Conservation (phyloP, 441 rosid species). For the Erodium moschatum region DNA sequence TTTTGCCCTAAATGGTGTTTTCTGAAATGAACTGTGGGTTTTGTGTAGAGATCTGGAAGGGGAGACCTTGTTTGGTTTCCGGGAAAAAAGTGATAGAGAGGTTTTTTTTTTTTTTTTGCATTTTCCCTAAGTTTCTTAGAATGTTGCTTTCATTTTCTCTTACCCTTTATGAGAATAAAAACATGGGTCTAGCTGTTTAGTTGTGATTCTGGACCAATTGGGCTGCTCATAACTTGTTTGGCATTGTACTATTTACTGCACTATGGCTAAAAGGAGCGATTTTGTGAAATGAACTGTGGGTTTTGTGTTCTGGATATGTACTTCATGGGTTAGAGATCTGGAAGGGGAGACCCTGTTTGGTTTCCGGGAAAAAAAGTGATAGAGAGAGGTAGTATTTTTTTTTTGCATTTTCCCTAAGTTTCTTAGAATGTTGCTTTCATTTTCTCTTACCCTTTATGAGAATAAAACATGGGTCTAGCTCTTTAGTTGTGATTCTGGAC, state of each 20-base stretch:
- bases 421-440: background rate
- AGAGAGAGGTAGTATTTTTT: too few relatives aligned
- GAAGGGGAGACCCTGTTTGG: constrained; percentile 1
- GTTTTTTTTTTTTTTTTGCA: background rate
- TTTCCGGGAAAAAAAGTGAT: constrained; percentile 1
- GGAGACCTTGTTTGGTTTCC: constrained; percentile 1
- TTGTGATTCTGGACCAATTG: background rate
- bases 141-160: background rate
- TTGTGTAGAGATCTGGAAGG: constrained; percentile 3
- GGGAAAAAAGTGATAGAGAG: background rate
- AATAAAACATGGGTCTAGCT: background rate
- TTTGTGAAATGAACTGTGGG: too few relatives aligned
- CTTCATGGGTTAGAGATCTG: too few relatives aligned
- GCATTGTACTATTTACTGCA: background rate
- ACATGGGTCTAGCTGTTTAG: background rate
- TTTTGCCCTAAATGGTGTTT: background rate
- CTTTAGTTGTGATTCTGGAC: background rate
- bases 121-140: background rate
- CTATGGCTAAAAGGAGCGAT: too few relatives aligned
- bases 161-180: background rate
- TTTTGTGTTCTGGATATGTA: too few relatives aligned
- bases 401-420: background rate
- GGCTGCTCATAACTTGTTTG: background rate
- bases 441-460: background rate
- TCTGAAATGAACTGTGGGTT: background rate